Conservation (phyloP, 2,329 filamentous ascomycete genomes). For the Colletotrichum horii region DNA sequence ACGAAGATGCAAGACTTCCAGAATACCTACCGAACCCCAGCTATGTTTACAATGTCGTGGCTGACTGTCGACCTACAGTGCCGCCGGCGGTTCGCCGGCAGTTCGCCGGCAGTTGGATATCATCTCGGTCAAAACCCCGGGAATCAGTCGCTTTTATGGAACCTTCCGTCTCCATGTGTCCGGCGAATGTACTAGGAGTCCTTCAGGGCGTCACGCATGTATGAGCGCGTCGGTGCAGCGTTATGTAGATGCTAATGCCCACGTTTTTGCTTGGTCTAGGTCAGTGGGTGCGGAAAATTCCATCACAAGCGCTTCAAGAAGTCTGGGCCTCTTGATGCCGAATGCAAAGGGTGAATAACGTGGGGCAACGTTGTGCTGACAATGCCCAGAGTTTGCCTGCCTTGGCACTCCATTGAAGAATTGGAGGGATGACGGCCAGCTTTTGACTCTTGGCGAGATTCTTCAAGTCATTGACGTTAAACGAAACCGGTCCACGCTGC, state of each 20-base stretch:
- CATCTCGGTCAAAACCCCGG: background rate
- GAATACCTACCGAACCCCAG: fast-evolving
- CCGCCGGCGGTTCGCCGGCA: background rate
- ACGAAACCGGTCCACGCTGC: background rate
- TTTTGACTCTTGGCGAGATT: background rate
- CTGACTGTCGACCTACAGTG: background rate
- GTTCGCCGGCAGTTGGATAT: background rate
- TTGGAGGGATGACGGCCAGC: background rate
- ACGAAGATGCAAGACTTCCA: background rate
- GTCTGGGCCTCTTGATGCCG: background rate
- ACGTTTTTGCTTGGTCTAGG: background rate
- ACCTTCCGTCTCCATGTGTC: background rate
- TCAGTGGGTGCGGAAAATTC: background rate
- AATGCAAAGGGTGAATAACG: background rate
- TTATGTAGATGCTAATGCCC: background rate
- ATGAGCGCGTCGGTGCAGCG: background rate
- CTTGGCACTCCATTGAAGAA: background rate
- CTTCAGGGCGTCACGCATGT: background rate
- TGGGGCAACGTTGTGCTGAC: background rate
- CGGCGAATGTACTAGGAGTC: background rate
- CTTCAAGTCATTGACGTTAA: background rate
- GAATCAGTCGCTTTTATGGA: background rate
- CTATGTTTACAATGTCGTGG: background rate
- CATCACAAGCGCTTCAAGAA: background rate
- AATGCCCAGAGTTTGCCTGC: background rate